These are phyloP conservation scores for Pseudovirgaria hyperparasitica DNA, from an alignment of 2,329 filamentous ascomycete species.

Conservation along the genomic window DNA sequence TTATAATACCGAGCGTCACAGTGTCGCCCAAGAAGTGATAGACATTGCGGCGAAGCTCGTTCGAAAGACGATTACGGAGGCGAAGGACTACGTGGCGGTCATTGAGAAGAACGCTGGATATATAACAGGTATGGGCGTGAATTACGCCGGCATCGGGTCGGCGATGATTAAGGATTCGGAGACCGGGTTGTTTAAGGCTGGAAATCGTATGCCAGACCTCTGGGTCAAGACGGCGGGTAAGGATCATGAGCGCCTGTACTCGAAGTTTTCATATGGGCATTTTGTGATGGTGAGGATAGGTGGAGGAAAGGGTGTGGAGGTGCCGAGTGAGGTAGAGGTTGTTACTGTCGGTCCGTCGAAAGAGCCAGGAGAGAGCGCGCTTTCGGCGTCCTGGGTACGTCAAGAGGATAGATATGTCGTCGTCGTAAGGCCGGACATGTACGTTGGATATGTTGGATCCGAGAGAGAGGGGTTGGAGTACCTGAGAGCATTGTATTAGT, in stretches of 20 bases:
- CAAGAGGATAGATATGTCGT: too few relatives aligned
- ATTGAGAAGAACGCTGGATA: constrained; percentile 37
- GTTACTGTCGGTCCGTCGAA: too few relatives aligned
- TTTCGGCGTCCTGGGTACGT: too few relatives aligned
- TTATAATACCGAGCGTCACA: constrained; percentile 33
- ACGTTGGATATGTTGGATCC: too few relatives aligned
- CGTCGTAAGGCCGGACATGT: too few relatives aligned
- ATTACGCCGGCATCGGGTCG: constrained; percentile 24
- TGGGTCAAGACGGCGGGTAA: constrained; percentile 5
- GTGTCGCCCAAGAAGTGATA: constrained; percentile 33
- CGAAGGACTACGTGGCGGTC: constrained; percentile 34
- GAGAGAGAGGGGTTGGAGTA: too few relatives aligned
- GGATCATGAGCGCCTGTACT: constrained; percentile 4
- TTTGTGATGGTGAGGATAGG: constrained; percentile 5
- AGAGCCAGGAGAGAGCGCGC: too few relatives aligned
- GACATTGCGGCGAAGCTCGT: constrained; percentile 35
- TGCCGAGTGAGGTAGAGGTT: too few relatives aligned
- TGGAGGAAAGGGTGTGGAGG: neutral
- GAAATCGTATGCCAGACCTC: constrained; percentile 17
- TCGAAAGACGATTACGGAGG: constrained; percentile 31
- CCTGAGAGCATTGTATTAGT: too few relatives aligned
- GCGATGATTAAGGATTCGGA: constrained; percentile 21
- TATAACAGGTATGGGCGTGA: constrained; percentile 36
- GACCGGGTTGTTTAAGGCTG: constrained; percentile 16
- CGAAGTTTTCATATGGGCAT: constrained; percentile 6